Conservation (phyloP, 208 protist species). For the Acanthamoeba lenticulata region DNA sequence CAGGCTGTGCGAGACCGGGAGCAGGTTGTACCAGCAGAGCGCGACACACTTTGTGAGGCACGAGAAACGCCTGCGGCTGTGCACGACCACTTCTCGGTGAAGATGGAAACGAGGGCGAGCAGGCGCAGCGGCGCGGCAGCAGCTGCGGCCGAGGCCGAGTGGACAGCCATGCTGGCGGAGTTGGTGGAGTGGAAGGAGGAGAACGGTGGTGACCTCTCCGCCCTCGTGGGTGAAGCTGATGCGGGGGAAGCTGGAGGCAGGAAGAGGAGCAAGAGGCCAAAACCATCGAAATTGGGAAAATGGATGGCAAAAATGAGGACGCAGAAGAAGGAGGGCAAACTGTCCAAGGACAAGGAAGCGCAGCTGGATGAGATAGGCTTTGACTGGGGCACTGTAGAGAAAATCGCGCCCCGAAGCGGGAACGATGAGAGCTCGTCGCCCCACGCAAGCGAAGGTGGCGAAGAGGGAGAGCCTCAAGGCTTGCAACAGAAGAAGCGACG, state of each 20-base stretch:
- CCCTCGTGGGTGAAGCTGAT: background rate
- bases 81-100: no score
- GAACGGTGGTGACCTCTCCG: background rate
- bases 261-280: background rate
- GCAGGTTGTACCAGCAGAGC: background rate
- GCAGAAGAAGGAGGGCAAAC: background rate
- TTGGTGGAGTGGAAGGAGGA: constrained; percentile 3
- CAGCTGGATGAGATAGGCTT: background rate
- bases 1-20: background rate
- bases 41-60: background rate
- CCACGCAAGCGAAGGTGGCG: background rate
- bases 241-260: background rate
- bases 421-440: no score
- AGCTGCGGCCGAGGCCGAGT: background rate
- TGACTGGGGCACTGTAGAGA: background rate
- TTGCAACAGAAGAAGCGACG: background rate
- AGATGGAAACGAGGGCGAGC: background rate
- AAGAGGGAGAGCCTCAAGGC: background rate
- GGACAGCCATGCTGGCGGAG: constrained; percentile 38
- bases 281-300: background rate
- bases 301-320: background rate
- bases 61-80: no score
- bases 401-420: background rate
- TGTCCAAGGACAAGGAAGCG: background rate
- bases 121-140: background rate